Evolutionary conservation across 2,329 filamentous ascomycete genomes (phyloP).

Genomic region (Parastagonospora nodorum): DNA sequence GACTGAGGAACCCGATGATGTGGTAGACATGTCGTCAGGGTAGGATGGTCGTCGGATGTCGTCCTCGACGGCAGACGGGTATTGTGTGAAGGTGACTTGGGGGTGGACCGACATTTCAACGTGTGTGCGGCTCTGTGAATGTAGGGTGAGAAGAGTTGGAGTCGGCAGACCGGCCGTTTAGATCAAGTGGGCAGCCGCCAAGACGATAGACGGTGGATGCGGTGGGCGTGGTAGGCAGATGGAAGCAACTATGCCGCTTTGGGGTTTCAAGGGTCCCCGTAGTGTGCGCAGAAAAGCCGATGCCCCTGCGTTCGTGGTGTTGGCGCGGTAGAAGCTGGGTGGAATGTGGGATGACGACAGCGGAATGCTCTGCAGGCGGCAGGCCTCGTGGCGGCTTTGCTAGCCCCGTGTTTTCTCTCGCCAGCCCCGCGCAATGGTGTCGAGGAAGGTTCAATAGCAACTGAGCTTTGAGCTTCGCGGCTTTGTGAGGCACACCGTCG

Average conservation of each 20-base stretch:
- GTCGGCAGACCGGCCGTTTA: constrained; percentile 26
- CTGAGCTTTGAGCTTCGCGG: not conserved
- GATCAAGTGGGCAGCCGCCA: constrained; percentile 30
- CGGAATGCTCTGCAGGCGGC: constrained; percentile 13
- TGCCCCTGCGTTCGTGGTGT: constrained; percentile 20
- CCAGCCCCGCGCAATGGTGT: too few relatives aligned
- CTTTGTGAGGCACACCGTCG: not conserved
- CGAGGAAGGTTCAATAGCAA: too few relatives aligned
- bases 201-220: constrained; percentile 22
- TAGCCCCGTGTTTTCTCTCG: too few relatives aligned
- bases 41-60: constrained; percentile 31
- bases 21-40: constrained; percentile 45
- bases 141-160: constrained; percentile 18
- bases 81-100: constrained; percentile 28
- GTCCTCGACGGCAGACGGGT: constrained; percentile 31
- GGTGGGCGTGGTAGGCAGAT: constrained; percentile 25
- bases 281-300: constrained; percentile 20
- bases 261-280: constrained; percentile 23
- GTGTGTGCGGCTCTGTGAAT: constrained; percentile 18
- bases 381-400: constrained; percentile 15
- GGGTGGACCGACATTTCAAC: constrained; percentile 25
- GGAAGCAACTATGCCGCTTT: constrained; percentile 18
- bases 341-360: constrained; percentile 11
- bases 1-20: constrained; percentile 53
- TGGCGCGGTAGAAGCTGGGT: constrained; percentile 12